Percentiles rank a stretch among this genome's conserved stretches.
phyloP scores from a whole-genome alignment of 768 basidiomycete genomes.

The Phallus indusiatus region DNA sequence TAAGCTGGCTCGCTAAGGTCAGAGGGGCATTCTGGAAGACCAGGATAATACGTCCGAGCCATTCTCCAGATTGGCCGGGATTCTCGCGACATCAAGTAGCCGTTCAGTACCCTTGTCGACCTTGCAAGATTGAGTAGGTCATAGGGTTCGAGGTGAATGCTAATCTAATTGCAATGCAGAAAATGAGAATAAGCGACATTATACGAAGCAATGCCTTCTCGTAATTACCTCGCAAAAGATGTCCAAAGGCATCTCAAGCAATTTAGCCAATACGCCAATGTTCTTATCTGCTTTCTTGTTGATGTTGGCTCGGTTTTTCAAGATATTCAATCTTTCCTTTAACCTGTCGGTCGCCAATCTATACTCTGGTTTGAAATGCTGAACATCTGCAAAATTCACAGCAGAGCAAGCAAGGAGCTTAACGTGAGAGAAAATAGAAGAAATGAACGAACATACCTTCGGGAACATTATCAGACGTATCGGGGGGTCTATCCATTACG shows the following conservation, averaged over 20 bases:
- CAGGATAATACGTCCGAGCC: constrained; percentile 19
- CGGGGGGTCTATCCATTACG: neutral
- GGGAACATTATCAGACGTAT: neutral
- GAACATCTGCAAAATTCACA: neutral
- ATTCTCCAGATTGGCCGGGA: constrained; percentile 25
- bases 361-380: neutral
- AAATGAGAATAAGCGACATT: neutral
- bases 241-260: constrained; percentile 18
- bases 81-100: constrained; percentile 21
- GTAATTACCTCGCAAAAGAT: constrained; percentile 19
- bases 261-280: neutral
- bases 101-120: constrained; percentile 27
- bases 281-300: neutral
- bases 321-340: neutral
- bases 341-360: neutral
- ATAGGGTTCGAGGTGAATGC: constrained; percentile 26
- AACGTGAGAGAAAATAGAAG: too few species aligned
- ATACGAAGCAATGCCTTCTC: neutral
- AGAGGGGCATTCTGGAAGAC: constrained; percentile 21
- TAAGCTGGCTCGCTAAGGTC: constrained; percentile 25
- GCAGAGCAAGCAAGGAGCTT: neutral
- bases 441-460: neutral
- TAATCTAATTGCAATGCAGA: constrained; percentile 26
- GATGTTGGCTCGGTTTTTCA: neutral
- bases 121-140: constrained; percentile 33